phyloP scores from a whole-genome alignment of 1,139 yeast genomes.

The Trichomonascaceae sp. region DNA sequence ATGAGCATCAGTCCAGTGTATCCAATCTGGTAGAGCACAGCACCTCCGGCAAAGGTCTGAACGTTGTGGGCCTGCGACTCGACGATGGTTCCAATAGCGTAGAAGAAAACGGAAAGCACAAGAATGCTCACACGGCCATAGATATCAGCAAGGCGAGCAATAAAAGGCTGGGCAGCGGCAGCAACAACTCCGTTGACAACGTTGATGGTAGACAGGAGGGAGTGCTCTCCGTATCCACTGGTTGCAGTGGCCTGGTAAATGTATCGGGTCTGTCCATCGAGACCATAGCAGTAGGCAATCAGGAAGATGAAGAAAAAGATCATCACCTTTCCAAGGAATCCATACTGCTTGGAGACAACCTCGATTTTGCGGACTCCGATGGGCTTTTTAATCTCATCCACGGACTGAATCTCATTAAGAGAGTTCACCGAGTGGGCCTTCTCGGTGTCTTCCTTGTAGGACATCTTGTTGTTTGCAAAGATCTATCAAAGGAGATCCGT shows the following conservation, averaged over 20 bases:
- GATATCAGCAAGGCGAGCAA: conserved; percentile 56
- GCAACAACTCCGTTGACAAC: conserved; percentile 52
- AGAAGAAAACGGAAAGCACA: conserved; percentile 41
- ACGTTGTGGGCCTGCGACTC: conserved; percentile 57
- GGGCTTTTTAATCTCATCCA: too few species aligned
- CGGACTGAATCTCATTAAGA: too few species aligned
- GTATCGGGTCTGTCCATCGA: conserved; percentile 43
- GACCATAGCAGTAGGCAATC: conserved; percentile 54
- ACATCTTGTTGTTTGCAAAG: too few species aligned
- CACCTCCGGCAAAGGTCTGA: conserved; percentile 58
- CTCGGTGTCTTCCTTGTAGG: too few species aligned
- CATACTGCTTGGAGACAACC: conserved; percentile 24
- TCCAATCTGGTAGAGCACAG: conserved; percentile 58
- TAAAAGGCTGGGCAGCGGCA: conserved; percentile 60
- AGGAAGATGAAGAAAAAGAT: conserved; percentile 42
- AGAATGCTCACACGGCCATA: conserved; percentile 56
- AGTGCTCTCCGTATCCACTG: conserved; percentile 41
- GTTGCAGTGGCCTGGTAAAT: conserved; percentile 44
- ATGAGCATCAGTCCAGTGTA: conserved; percentile 50
- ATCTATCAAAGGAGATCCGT: too few species aligned
- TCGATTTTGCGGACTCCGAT: conserved; percentile 28
- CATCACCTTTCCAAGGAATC: conserved; percentile 23
- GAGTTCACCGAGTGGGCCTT: too few species aligned
- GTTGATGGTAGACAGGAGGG: conserved; percentile 50
- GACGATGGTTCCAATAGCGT: conserved; percentile 56